Base-by-base conservation (phyloP, 1,139 yeast species). In the Geotrichum cucujoidarum region DNA sequence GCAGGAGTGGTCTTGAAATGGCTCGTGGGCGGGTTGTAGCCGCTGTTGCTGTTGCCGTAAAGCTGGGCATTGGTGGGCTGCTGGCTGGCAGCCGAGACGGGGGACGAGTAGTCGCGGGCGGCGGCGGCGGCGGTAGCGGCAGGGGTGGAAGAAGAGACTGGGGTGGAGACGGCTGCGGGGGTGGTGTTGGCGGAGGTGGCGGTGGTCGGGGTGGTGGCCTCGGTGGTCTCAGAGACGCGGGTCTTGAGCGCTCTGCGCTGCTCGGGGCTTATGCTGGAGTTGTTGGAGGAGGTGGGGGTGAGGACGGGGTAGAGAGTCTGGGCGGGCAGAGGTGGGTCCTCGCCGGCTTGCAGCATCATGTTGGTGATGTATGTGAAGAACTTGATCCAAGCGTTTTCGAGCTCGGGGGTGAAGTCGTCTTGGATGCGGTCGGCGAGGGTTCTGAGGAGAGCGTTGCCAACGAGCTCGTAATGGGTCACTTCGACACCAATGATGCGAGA, bases 371-470 rank as follows among this genome's bases (percentile, higher is more conserved):
- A 73, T 21, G 72, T 62, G 61, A 50, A 47, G 20, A 70, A 61
- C 52, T 83, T 80, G 55, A 84, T 80, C 95, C 95, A 86, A 49
- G 84, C 78, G 52, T 81, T 75, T 51, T 72, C 77, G 33, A 76
- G 64, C 53, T 75, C 78, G 13, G 74, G 60, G 31, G 79, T 70
- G 47, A 77, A 73, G 36, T 67, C 65, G 13, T 66, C 66, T 6
- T 77, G 76, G 45, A 74, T 82, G 57, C 95, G 67, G 63, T 85
- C 92, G 57, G 78, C 77, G 58, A 86, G 79, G 0, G 95, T 86
- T 56, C 77, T 77, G 50, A 86, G 71, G 47, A 87, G 70, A 0
- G 94, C 94, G 53, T 79, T 79, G 1, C 95, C 95, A 83, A 87
- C 83, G 40, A 82, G 66, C 62, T 83, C 87, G 60, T 82, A 86